Conservation (phyloP, 2,329 filamentous ascomycete genomes). For the Cryphonectria parasitica region DNA sequence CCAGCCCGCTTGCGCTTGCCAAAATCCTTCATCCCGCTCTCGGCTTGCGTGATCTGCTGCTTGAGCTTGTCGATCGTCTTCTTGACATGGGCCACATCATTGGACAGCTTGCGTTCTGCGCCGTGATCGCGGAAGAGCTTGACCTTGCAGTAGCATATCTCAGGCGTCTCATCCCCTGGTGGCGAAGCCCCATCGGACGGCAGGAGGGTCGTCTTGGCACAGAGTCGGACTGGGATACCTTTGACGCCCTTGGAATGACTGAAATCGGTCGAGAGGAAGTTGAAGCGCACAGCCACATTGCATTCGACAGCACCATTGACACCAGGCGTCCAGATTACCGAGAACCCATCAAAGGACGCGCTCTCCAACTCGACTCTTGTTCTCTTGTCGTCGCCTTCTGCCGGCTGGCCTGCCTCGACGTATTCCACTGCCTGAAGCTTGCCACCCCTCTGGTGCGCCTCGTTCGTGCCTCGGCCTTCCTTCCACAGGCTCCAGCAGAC, state of each 20-base stretch:
- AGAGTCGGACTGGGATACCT: conserved; percentile 91
- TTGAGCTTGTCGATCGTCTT: conserved; percentile 96
- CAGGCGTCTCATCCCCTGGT: conserved; percentile 53
- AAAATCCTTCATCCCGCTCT: conserved; percentile 69
- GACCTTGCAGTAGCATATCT: conserved; percentile 94
- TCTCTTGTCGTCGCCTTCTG: conserved; percentile 66
- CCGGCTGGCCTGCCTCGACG: conserved; percentile 68
- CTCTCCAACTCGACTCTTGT: conserved; percentile 72
- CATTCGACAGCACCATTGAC: conserved; percentile 73
- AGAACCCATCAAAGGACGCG: conserved; percentile 92
- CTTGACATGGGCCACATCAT: conserved; percentile 92
- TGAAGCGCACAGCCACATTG: conserved; percentile 90
- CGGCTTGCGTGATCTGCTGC: conserved; percentile 84
- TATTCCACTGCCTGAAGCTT: conserved; percentile 95
- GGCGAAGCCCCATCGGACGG: conserved; percentile 48
- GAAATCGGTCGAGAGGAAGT: conserved; percentile 97
- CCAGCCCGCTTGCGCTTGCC: conserved; percentile 65
- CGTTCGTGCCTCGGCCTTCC: conserved; percentile 91
- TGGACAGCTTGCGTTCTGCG: conserved; percentile 91
- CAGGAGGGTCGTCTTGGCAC: conserved; percentile 81
- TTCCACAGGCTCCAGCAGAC: conserved; percentile 87
- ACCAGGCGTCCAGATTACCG: conserved; percentile 82
- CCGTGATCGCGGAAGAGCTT: conserved; percentile 97
- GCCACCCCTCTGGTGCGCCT: conserved; percentile 90
- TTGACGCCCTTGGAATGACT: conserved; percentile 99